phyloP scores from a whole-genome alignment of 2,329 filamentous ascomycete genomes.

The Epichloe aotearoae region DNA sequence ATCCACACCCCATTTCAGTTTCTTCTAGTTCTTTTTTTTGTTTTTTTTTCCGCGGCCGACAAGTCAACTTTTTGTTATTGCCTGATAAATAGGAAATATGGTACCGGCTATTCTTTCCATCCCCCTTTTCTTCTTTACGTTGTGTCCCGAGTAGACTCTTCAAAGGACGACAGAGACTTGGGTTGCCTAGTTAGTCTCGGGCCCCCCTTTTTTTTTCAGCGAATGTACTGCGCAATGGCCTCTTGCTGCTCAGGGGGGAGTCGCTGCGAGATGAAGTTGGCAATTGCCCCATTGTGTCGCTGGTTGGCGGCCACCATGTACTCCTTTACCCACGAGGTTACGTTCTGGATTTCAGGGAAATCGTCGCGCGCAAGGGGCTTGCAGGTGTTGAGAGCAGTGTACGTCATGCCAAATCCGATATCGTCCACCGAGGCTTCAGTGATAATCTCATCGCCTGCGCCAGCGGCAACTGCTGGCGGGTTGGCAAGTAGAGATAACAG shows the following conservation, averaged over 20 bases:
- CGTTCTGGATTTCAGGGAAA: conserved; percentile 72
- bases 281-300: conserved; percentile 58
- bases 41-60: background rate
- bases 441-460: conserved; percentile 61
- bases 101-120: background rate
- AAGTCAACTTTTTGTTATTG: background rate
- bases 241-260: conserved; percentile 50
- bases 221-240: conserved; percentile 38
- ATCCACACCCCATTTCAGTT: background rate
- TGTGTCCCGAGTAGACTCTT: background rate
- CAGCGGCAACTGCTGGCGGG: conserved; percentile 54
- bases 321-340: conserved; percentile 70
- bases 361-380: conserved; percentile 62
- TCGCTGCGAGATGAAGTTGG: conserved; percentile 57
- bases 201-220: conserved; percentile 13
- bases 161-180: background rate
- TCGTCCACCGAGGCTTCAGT: conserved; percentile 89
- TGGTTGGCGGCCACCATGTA: conserved; percentile 68
- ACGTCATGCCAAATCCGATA: conserved; percentile 86
- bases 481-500: conserved; percentile 82
- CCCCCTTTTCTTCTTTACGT: background rate
- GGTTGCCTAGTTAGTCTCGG: background rate
- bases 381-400: conserved; percentile 87
- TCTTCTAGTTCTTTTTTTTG: no score
- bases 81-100: no score